Evolutionary conservation across 352 stramenopile genomes (phyloP), one percentile per base, ranked within the genome.

Genomic region (Elongisporangium senticosum): DNA sequence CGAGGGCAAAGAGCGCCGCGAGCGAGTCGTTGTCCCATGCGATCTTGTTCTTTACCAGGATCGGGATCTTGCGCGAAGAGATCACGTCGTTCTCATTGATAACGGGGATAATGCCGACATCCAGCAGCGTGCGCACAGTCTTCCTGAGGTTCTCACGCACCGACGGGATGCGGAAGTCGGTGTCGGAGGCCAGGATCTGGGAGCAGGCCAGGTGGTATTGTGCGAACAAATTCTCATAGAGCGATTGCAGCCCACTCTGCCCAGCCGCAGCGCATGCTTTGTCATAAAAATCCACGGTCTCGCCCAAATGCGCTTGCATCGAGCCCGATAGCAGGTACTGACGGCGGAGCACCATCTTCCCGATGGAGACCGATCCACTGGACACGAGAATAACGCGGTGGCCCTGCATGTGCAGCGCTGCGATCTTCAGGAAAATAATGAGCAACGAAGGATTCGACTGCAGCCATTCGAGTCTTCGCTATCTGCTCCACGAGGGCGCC

Each of bases 31-130:
- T 85, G 56, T 85, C 75, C 75, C 75, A 85, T 5, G 71, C 73
- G 48, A 85, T 74, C 23, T 69, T 67, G 43, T 73, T 48, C 19
- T 53, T 49, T 37, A 79, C 60, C 23, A 71, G 65, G 7, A 85
- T 53, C 40, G 75, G 75, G 22, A 62, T 69, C 57, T 72, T 62
- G 51, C 75, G 72, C 37, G 54, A 59, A 40, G 75, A 69, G 51
- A 85, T 80, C 17, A 85, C 75, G 63, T 85, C 75, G 57, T 85
- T 85, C 61, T 85, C 75, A 56, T 85, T 85, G 51, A 85, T 73
- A 26, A 85, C 67, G 5, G 75, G 75, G 61, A 85, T 83, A 56
- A 85, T 83, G 21, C 74, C 73, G 33, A 85, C 69, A 43, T 81
- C 65, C 11, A 85, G 64, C 48, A 85, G 64, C 20, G 72, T 70